Base-by-base conservation (phyloP, 2,329 filamentous ascomycete species). In the Fusarium musae region DNA sequence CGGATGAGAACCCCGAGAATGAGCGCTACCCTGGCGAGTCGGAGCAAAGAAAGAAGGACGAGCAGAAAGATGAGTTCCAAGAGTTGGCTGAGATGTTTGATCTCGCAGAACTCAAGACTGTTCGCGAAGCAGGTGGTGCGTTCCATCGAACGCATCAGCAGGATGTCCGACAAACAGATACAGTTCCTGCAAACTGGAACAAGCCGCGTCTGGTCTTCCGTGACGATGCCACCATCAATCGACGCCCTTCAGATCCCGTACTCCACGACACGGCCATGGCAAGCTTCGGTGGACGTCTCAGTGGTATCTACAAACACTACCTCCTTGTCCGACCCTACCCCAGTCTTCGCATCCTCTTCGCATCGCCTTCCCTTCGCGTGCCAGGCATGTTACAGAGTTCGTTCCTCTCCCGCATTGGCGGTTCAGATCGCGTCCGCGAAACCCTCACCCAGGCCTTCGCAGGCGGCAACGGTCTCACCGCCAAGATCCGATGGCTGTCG, bases 61-160 rank as follows among this genome's bases (percentile, higher is more conserved):
- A 59, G 3, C 59, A 75, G 26, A 79, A 88, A 66, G 88, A 92
- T 64, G 89, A 91, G 73, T 91, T 94, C 67, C 87, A 89, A 59
- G 87, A 91, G 47, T 83, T 95, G 34, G 88, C 86, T 59, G 91
- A 93, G 75, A 91, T 93, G 87, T 89, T 95, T 78, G 93, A 91
- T 63, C 84, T 89, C 16, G 81, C 86, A 2, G 93, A 95, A 78
- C 82, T 94, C 9, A 89, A 90, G 50, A 90, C 87, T 0, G 89
- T 93, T 2, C 87, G 90, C 4, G 87, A 86, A 61, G 86, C 84
- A 62, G 92, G 92, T 17, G 92, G 92, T 3, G 85, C 86, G 44
- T 90, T 92, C 85, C 90, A 93, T 75, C 72, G 77, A 9, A 76
- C 69, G 7, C 72, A 75, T 3, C 74, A 78, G 23, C 76, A 77